phyloP scores from a whole-genome alignment of 2,329 filamentous ascomycete species.

The Elsinoe fawcettii region DNA sequence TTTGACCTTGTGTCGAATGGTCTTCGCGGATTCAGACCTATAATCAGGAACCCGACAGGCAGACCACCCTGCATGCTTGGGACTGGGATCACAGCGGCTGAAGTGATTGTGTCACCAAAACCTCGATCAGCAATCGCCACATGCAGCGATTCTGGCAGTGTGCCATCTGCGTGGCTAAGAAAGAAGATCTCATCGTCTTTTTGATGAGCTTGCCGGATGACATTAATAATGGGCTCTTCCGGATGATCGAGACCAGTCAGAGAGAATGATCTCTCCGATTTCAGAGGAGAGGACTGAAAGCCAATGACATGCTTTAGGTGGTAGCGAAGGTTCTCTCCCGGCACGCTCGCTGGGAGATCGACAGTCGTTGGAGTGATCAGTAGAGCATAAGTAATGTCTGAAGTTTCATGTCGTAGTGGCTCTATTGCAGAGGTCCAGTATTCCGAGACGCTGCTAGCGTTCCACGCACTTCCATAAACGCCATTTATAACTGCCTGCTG shows the following conservation, averaged over 20 bases:
- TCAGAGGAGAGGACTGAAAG: not conserved
- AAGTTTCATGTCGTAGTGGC: conserved; percentile 18
- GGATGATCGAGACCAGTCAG: conserved; percentile 14
- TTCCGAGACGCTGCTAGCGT: conserved; percentile 19
- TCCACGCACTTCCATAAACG: conserved; percentile 19
- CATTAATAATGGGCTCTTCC: conserved; percentile 20
- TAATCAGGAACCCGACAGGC: conserved; percentile 24
- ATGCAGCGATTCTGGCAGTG: conserved; percentile 24
- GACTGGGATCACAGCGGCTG: conserved; percentile 32
- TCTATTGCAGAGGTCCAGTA: conserved; percentile 24
- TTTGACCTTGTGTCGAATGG: conserved; percentile 34
- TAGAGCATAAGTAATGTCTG: conserved; percentile 25
- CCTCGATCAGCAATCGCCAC: conserved; percentile 28
- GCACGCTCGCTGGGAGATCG: not conserved
- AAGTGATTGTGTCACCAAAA: conserved; percentile 31
- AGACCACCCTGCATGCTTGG: conserved; percentile 5
- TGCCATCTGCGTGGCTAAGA: conserved; percentile 27
- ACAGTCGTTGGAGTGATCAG: conserved; percentile 19
- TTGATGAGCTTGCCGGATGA: conserved; percentile 28
- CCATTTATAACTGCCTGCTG: conserved; percentile 20
- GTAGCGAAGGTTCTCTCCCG: not conserved
- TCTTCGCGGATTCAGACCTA: conserved; percentile 34
- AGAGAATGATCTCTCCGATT: not conserved
- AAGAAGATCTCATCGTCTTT: conserved; percentile 24
- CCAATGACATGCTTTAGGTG: conserved; percentile 2